A percentile compares a stretch with the other conserved stretches of the same genome.
phyloP scores from a whole-genome alignment of 2,329 filamentous ascomycete species.

The Colletotrichum paranaense region DNA sequence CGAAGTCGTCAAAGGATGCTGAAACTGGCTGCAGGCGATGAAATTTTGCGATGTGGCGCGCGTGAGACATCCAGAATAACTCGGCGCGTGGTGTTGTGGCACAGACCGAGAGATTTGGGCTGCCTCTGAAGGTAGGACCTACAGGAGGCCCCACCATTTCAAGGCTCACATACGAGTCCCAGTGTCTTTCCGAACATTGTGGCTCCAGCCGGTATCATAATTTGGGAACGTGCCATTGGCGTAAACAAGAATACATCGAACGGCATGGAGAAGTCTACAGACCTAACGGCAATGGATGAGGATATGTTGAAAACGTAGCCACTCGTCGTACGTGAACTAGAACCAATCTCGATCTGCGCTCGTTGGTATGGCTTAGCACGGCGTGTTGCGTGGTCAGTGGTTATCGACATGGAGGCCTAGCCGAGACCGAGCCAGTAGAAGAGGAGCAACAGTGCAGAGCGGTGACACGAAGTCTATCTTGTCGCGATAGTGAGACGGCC shows the following conservation, averaged over 20 bases:
- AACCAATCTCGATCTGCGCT: conserved; percentile 4
- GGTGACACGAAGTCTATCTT: conserved; percentile 22
- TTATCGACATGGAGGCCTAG: conserved; percentile 3
- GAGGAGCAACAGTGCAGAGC: background rate
- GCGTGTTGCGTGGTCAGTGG: background rate
- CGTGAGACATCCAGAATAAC: background rate
- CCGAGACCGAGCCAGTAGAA: conserved; percentile 16
- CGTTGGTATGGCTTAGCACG: conserved; percentile 6
- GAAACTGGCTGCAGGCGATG: background rate
- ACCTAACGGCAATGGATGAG: background rate
- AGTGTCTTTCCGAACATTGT: background rate
- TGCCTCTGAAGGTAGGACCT: background rate
- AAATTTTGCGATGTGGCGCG: background rate
- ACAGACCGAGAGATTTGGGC: background rate
- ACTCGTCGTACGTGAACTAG: background rate
- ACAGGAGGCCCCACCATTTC: background rate
- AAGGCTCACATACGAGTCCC: background rate
- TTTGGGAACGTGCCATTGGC: background rate
- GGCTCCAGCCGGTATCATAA: background rate
- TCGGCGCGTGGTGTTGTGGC: too few relatives aligned
- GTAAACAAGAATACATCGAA: background rate
- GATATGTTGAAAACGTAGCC: background rate
- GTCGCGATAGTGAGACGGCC: conserved; percentile 14
- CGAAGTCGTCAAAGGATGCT: background rate
- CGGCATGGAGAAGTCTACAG: background rate